Evolutionary conservation across 2,329 filamentous ascomycete species (phyloP).

Genomic region (Colletotrichum kahawae): DNA sequence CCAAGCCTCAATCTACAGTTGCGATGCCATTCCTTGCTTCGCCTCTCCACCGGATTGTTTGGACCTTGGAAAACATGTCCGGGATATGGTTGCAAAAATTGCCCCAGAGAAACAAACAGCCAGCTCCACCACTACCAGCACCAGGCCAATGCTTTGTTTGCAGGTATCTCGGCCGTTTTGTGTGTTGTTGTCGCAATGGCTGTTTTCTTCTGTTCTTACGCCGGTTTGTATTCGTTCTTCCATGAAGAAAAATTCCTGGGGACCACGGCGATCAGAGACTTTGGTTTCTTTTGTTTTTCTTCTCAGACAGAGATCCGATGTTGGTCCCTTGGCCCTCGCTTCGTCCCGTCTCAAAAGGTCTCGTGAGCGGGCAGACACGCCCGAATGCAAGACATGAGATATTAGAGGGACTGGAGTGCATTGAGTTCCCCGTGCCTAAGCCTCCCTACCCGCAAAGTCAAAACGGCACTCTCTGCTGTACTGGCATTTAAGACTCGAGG

Average conservation of each 20-base stretch:
- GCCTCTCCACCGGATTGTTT: conserved; percentile 6
- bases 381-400: background rate
- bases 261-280: background rate
- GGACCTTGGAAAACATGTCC: conserved; percentile 4
- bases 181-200: background rate
- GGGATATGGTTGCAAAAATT: conserved; percentile 1
- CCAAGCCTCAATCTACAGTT: background rate
- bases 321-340: conserved; percentile 4
- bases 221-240: background rate
- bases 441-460: background rate
- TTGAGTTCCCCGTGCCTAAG: background rate
- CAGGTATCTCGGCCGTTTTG: background rate
- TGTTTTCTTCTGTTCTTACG: background rate
- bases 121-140: background rate
- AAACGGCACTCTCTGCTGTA: background rate
- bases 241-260: conserved; percentile 1
- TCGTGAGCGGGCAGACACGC: background rate
- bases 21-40: background rate
- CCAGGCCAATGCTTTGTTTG: background rate
- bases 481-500: background rate
- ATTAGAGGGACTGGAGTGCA: background rate
- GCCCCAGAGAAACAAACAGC: conserved; percentile 6
- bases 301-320: background rate
- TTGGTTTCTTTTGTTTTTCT: background rate
- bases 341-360: conserved; percentile 8